Conservation (phyloP, 2,329 filamentous ascomycete genomes). For the Dothistroma pini region DNA sequence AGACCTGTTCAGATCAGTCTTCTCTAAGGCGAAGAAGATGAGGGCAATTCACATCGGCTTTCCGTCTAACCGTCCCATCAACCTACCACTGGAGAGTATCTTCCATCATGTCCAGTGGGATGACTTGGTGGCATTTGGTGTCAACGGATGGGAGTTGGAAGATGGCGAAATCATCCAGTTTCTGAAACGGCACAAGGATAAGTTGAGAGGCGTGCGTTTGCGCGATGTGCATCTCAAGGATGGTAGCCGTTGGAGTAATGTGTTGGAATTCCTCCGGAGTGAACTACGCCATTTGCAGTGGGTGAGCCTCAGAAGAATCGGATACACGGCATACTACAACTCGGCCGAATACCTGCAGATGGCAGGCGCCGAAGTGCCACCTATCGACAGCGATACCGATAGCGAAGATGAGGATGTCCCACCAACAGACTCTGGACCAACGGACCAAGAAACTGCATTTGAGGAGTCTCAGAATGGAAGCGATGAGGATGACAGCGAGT, state of each 20-base stretch:
- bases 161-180: conserved; percentile 59
- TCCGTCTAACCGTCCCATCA: conserved; percentile 54
- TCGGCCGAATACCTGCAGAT: conserved; percentile 38
- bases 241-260: conserved; percentile 58
- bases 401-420: conserved; percentile 9
- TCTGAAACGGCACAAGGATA: conserved; percentile 53
- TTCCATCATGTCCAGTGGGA: conserved; percentile 62
- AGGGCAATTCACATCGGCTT: conserved; percentile 63
- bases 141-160: conserved; percentile 61
- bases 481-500: conserved; percentile 32
- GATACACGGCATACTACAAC: conserved; percentile 56
- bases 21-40: conserved; percentile 57
- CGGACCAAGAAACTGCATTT: neutral
- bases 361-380: conserved; percentile 47
- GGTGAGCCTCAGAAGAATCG: conserved; percentile 59
- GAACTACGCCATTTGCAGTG: conserved; percentile 58
- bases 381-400: conserved; percentile 34
- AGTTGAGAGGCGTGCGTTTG: conserved; percentile 57
- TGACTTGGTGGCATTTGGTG: conserved; percentile 59
- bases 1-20: conserved; percentile 55
- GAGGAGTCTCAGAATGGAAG: conserved; percentile 23
- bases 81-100: conserved; percentile 56
- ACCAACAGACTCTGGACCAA: neutral
- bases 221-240: conserved; percentile 59
- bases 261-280: conserved; percentile 54